A percentile compares a stretch with the other conserved stretches of the same genome.
Conservation (phyloP, 148 eudicot species). For the Silene latifolia region DNA sequence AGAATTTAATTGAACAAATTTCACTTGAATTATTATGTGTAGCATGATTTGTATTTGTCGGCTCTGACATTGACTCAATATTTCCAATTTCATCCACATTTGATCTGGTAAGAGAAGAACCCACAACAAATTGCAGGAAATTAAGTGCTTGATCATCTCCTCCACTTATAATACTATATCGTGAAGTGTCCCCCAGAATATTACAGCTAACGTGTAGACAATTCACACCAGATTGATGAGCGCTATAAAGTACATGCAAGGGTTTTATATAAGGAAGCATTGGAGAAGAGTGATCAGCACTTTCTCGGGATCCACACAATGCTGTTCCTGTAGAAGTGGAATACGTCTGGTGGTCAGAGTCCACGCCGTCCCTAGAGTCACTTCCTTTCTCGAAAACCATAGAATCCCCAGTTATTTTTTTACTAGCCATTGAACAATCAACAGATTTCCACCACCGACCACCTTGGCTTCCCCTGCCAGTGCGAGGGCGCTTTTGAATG, state of each 20-base stretch:
- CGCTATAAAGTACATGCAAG: conserved; percentile 49
- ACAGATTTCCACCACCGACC: conserved; percentile 88
- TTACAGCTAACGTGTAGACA: conserved; percentile 54
- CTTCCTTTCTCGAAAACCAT: not conserved
- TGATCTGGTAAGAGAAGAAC: conserved; percentile 26
- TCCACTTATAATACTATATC: conserved; percentile 57
- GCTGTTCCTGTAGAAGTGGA: conserved; percentile 16
- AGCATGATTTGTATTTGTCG: conserved; percentile 15
- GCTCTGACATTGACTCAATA: conserved; percentile 13
- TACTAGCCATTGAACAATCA: conserved; percentile 22
- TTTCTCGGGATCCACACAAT: conserved; percentile 32
- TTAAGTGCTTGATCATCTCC: conserved; percentile 95
- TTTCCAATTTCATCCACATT: conserved; percentile 20
- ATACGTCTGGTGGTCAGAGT: conserved; percentile 18
- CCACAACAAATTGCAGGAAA: conserved; percentile 49
- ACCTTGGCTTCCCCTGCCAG: conserved; percentile 99
- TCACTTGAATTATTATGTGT: conserved; percentile 27
- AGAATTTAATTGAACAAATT: conserved; percentile 39
- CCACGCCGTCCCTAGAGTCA: conserved; percentile 13
- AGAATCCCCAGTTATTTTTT: conserved; percentile 19
- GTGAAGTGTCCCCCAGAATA: conserved; percentile 27
- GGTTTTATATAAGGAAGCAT: conserved; percentile 40
- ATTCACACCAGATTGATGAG: conserved; percentile 95
- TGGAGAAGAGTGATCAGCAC: conserved; percentile 27
- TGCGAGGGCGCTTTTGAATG: conserved; percentile 85